Evolutionary conservation across 352 stramenopile genomes (phyloP).

Genomic region (Globisporangium sylvaticum): DNA sequence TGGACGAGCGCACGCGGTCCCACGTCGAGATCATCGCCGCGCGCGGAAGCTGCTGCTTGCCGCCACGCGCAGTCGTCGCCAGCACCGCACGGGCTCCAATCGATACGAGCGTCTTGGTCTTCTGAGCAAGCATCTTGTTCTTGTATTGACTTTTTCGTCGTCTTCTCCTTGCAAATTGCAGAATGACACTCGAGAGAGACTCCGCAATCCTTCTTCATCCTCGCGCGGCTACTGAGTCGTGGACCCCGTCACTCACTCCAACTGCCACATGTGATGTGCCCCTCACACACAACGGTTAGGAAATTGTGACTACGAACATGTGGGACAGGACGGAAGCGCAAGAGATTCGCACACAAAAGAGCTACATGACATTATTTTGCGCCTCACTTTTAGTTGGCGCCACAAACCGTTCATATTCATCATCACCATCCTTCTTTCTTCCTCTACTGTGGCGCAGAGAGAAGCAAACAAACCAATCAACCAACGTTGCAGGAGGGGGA

Average conservation of each 20-base stretch:
- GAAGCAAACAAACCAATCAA: background rate
- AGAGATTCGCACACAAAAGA: conserved; percentile 3
- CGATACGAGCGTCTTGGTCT: background rate
- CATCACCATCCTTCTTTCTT: conserved; percentile 1
- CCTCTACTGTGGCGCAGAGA: background rate
- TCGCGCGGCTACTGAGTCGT: background rate
- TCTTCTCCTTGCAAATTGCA: background rate
- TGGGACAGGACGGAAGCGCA: background rate
- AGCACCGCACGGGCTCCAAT: background rate
- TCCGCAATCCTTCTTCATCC: background rate
- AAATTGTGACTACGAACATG: background rate
- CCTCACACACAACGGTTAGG: background rate
- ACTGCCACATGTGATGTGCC: background rate
- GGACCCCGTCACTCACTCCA: background rate
- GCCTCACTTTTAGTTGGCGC: background rate
- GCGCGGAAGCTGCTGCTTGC: background rate
- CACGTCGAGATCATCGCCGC: conserved; percentile 69
- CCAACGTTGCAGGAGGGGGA: background rate
- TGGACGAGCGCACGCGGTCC: conserved; percentile 38
- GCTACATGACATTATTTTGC: conserved; percentile 13
- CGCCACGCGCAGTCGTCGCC: background rate
- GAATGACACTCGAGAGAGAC: background rate
- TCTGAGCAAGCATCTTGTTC: background rate
- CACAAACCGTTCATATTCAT: conserved; percentile 5
- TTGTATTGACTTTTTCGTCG: background rate